These are phyloP conservation scores for Silene coronaria DNA, from an alignment of 179 eudicot genomes.

Conservation along the genomic window DNA sequence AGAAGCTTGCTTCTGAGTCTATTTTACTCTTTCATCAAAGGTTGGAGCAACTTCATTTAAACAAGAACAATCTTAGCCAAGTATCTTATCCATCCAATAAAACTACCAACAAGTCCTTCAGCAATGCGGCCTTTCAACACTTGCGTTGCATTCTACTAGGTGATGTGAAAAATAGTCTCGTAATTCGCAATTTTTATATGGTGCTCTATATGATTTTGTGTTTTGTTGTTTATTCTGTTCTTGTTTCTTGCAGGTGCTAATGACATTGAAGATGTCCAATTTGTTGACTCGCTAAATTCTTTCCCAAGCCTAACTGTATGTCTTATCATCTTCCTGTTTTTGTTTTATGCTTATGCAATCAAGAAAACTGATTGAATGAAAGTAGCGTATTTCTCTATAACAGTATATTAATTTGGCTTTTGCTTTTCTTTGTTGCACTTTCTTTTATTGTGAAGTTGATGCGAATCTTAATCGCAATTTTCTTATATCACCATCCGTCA, in stretches of 20 bases:
- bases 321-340: conserved; percentile 7
- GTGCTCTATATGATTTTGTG: conserved; percentile 7
- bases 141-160: conserved; percentile 80
- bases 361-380: no score
- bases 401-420: no score
- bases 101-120: conserved; percentile 23
- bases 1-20: not conserved
- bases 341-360: not conserved
- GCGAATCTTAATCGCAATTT: no score
- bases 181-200: not conserved
- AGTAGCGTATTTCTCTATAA: no score
- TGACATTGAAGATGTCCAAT: conserved; percentile 54
- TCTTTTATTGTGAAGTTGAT: no score
- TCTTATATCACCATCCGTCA: no score
- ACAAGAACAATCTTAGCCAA: conserved; percentile 54
- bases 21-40: conserved; percentile 33
- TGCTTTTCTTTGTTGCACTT: no score
- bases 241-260: conserved; percentile 59
- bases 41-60: conserved; percentile 79
- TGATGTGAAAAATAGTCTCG: conserved; percentile 27
- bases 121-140: conserved; percentile 47
- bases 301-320: conserved; percentile 65
- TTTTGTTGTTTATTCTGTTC: not conserved
- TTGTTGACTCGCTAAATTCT: conserved; percentile 69
- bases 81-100: conserved; percentile 52